These are phyloP conservation scores for Arctium minus DNA, from an alignment of 129 eudicot genomes.

Conservation along the genomic window DNA sequence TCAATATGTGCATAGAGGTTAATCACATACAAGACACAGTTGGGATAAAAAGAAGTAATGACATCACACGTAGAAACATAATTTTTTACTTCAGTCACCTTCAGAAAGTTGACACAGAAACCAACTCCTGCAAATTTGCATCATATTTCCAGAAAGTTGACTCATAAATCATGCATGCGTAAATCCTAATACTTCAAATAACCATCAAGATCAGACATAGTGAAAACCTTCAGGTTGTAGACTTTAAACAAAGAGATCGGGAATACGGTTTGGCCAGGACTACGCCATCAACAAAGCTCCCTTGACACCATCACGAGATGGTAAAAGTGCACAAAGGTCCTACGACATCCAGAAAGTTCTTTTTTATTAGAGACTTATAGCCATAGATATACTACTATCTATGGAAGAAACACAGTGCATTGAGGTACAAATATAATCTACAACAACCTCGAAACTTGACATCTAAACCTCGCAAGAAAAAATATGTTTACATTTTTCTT, in stretches of 20 bases:
- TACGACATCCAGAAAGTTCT: constrained; percentile 60
- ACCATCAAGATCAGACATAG: too few relatives aligned
- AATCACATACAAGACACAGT: neutral
- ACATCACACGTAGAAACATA: neutral
- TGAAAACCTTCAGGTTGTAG: too few relatives aligned
- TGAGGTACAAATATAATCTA: constrained; percentile 22
- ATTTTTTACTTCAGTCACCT: constrained; percentile 40
- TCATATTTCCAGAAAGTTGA: neutral
- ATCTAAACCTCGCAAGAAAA: constrained; percentile 55
- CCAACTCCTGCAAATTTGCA: constrained; percentile 57
- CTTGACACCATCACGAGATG: constrained; percentile 62
- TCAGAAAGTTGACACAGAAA: constrained; percentile 38
- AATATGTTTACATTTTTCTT: constrained; percentile 64
- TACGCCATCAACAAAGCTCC: constrained; percentile 61
- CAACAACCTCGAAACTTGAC: constrained; percentile 62
- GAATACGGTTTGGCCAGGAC: constrained; percentile 69
- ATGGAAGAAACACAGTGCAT: neutral
- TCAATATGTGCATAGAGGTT: too few relatives aligned
- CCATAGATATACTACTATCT: neutral
- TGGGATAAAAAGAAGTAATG: neutral
- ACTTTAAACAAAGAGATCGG: too few relatives aligned
- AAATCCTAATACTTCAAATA: too few relatives aligned
- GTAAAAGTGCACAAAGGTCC: constrained; percentile 53
- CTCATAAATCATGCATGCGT: neutral
- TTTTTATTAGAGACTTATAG: neutral